phyloP scores from a whole-genome alignment of 352 stramenopile genomes.

The Phytopythium oedochilum region DNA sequence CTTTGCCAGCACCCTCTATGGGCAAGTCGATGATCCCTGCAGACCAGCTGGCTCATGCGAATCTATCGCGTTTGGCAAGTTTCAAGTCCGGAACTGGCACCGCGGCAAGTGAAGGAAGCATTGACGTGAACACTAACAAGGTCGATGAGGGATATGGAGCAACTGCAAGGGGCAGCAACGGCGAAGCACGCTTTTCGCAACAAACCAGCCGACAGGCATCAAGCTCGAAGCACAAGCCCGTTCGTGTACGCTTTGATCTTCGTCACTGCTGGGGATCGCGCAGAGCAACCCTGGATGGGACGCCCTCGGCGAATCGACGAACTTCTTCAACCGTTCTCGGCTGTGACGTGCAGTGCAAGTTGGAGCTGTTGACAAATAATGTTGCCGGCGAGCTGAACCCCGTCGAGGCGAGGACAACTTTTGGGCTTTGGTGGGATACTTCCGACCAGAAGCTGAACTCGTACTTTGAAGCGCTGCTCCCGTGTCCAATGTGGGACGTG shows the following conservation, averaged over 20 bases:
- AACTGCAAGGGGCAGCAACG: not conserved
- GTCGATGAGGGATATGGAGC: not conserved
- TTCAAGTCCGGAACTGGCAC: no score
- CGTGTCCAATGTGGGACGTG: slow-evolving; percentile 7
- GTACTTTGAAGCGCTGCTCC: slow-evolving; percentile 21
- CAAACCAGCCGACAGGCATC: not conserved
- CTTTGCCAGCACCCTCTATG: no score
- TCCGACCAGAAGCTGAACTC: slow-evolving; percentile 35
- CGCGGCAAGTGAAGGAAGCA: no score
- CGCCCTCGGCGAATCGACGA: not conserved
- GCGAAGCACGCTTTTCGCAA: not conserved
- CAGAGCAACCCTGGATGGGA: not conserved
- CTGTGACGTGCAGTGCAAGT: slow-evolving; percentile 42
- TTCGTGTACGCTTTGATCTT: slow-evolving; percentile 22
- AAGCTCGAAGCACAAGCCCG: not conserved
- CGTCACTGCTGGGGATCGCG: slow-evolving; percentile 15
- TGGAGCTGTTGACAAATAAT: slow-evolving; percentile 5
- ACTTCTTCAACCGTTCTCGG: slow-evolving; percentile 15
- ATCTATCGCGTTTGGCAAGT: not conserved
- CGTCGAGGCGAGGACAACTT: slow-evolving; percentile 13
- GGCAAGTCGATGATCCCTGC: no score
- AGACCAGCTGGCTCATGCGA: not conserved
- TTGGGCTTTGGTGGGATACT: slow-evolving; percentile 57
- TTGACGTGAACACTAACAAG: not conserved
- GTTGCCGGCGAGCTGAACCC: not conserved